A percentile compares a stretch with the other conserved stretches of the same genome.
Evolutionary conservation across 169 alveolate genomes (phyloP).

Genomic region (Eimeria sp.): DNA sequence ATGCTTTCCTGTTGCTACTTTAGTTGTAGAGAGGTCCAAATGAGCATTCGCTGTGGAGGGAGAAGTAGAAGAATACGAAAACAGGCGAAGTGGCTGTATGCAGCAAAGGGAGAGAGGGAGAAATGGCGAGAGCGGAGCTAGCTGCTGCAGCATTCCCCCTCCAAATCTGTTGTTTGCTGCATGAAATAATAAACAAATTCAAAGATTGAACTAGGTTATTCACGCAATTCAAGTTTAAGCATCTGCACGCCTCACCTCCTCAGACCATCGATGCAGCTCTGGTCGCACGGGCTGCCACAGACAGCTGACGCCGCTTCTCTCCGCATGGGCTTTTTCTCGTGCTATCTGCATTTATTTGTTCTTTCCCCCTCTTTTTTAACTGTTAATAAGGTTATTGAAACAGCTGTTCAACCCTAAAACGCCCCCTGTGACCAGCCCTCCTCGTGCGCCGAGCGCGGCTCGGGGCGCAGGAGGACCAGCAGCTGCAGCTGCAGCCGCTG

Average conservation of each 20-base stretch:
- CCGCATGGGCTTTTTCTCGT: not conserved
- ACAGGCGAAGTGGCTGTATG: not conserved
- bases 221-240: too few relatives aligned
- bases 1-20: not conserved
- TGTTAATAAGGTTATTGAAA: not conserved
- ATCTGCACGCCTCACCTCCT: not conserved
- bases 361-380: not conserved
- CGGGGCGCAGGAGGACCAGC: conserved; percentile 9
- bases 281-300: conserved; percentile 26
- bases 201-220: too few relatives aligned
- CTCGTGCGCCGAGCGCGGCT: not conserved
- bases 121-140: not conserved
- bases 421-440: conserved; percentile 21
- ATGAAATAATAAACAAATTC: not conserved
- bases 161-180: not conserved
- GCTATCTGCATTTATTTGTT: not conserved
- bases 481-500: not conserved
- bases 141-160: not conserved
- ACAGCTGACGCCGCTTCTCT: conserved; percentile 11
- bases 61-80: not conserved
- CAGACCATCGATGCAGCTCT: not conserved
- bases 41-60: not conserved
- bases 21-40: not conserved
- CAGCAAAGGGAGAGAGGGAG: not conserved
- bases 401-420: not conserved